These are phyloP conservation scores for Iris pallida DNA, from an alignment of 116 monocot genomes.

Conservation along the genomic window DNA sequence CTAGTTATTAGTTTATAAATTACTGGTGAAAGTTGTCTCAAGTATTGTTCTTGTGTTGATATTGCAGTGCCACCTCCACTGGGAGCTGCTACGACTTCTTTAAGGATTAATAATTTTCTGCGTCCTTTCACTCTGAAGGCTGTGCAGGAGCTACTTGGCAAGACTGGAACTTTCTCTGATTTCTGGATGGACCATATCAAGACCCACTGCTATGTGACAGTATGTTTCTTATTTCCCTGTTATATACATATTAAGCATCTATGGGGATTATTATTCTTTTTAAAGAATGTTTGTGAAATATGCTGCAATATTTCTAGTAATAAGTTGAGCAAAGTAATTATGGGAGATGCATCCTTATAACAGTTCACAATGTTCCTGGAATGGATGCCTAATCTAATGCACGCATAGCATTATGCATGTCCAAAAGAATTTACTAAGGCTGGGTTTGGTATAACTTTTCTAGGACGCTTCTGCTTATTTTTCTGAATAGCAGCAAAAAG, in stretches of 20 bases:
- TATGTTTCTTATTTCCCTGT: constrained; percentile 22
- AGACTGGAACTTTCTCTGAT: constrained; percentile 62
- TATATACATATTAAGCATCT: no score
- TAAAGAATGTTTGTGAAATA: no score
- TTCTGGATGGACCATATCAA: constrained; percentile 98
- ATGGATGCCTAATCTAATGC: no score
- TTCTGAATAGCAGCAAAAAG: no score
- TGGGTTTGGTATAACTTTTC: no score
- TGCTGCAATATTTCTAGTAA: not conserved
- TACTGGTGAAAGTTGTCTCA: not conserved
- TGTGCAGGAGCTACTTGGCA: constrained; percentile 69
- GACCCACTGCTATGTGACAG: constrained; percentile 91
- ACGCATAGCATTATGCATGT: no score
- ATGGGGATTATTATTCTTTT: no score
- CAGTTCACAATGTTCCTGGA: no score
- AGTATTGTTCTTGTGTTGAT: not conserved
- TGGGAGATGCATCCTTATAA: no score
- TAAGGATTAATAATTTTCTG: constrained; percentile 72
- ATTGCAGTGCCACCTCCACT: constrained; percentile 66
- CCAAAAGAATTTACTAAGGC: no score
- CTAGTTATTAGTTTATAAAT: not conserved
- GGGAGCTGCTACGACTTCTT: constrained; percentile 58
- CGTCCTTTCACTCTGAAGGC: constrained; percentile 85
- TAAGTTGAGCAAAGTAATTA: no score
- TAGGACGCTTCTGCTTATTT: no score